Percentiles rank a stretch among this genome's conserved stretches.
These are phyloP conservation scores for Protomyces gravidus DNA, from an alignment of 1,139 yeast genomes.

Conservation along the genomic window DNA sequence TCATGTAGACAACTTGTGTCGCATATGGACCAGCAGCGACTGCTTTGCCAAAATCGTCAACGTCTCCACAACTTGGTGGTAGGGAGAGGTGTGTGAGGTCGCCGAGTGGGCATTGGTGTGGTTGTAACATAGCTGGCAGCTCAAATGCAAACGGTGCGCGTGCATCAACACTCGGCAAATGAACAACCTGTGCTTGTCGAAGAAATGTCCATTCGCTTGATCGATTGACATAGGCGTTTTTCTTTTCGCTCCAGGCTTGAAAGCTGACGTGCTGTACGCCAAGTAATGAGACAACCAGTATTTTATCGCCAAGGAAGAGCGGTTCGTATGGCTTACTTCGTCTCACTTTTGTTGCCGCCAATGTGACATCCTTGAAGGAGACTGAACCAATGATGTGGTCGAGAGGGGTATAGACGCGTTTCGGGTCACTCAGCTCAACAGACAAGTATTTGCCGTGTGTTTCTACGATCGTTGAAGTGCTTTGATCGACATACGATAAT, in stretches of 20 bases:
- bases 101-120: slow-evolving; percentile 20
- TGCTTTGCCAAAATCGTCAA: neutral
- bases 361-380: neutral
- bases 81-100: slow-evolving; percentile 6
- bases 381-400: neutral
- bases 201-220: slow-evolving; percentile 16
- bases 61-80: slow-evolving; percentile 6
- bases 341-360: neutral
- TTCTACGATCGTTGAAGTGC: neutral
- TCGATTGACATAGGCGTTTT: neutral
- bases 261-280: slow-evolving; percentile 8
- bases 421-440: neutral
- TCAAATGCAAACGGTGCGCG: slow-evolving; percentile 9
- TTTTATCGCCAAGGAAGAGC: neutral
- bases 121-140: slow-evolving; percentile 16
- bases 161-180: neutral
- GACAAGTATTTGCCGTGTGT: neutral
- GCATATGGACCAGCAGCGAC: neutral
- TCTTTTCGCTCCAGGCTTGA: neutral
- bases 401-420: neutral
- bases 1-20: slow-evolving; percentile 6
- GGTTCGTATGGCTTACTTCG: neutral
- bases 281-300: slow-evolving; percentile 5
- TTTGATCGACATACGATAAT: neutral
- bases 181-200: neutral